Percentiles rank a stretch among this genome's conserved stretches.
These are phyloP conservation scores for Castanospermum australe DNA, from an alignment of 306 rosid species.

Conservation along the genomic window DNA sequence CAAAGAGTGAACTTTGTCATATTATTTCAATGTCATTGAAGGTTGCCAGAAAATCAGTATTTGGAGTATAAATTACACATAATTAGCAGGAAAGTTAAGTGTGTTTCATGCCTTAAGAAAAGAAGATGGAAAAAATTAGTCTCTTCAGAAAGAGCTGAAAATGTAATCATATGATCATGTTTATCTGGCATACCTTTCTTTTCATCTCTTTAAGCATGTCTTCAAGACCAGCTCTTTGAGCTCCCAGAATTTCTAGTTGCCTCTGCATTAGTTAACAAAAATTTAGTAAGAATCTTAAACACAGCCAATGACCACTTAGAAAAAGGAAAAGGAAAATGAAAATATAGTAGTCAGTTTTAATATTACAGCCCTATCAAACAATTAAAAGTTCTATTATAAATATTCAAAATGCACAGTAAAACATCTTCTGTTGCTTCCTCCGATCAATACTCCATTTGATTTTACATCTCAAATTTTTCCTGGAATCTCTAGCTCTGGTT, in stretches of 20 bases:
- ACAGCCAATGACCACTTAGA: background rate
- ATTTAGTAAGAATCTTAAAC: slow-evolving; percentile 20
- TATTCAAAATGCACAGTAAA: background rate
- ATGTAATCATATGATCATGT: background rate
- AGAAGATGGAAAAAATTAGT: background rate
- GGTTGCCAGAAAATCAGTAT: background rate
- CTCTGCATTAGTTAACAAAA: slow-evolving; percentile 65
- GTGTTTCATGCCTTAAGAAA: background rate
- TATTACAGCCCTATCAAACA: background rate
- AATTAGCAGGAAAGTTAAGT: background rate
- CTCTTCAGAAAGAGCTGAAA: slow-evolving; percentile 1
- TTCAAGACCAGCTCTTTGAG: slow-evolving; percentile 99
- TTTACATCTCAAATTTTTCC: slow-evolving; percentile 7
- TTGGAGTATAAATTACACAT: background rate
- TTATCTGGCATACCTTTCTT: slow-evolving; percentile 67
- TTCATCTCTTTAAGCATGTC: slow-evolving; percentile 99
- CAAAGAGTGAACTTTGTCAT: background rate
- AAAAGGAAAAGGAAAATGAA: background rate
- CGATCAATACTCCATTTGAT: background rate
- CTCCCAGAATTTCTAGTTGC: slow-evolving; percentile 96
- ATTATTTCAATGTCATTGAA: background rate
- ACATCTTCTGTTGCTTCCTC: background rate
- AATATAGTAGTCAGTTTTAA: background rate
- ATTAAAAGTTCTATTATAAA: background rate
- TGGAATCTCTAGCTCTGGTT: background rate